Base-by-base conservation (phyloP, 208 protist genomes). In the Blechomonas ayalai region DNA sequence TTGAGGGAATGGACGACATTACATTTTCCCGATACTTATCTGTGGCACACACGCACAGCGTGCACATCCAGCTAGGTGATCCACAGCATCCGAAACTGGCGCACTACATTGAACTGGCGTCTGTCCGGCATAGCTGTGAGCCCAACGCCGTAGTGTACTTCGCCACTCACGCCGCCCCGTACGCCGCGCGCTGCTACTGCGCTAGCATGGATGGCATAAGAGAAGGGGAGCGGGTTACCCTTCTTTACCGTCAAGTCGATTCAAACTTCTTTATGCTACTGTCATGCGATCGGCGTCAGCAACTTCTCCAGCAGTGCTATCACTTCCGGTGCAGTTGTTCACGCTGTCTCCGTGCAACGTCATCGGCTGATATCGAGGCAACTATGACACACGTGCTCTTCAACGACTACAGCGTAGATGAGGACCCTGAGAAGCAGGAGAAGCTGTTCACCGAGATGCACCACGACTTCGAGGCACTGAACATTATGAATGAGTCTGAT, bases 81-180 rank as follows among this genome's bases (percentile, higher is more conserved):
- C 8, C 7, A 35, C 39, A 0, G 44, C 20, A 1, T 3, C 46
- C 53, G 9, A 55, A 54, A 34, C 15, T 75, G 0, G 73, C 73
- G 1, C 35, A 76, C 2, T 82, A 76, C 16, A 43, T 50, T 3
- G 67, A 74, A 29, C 39, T 82, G 3, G 32, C 44, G 25, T 37
- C 52, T 18, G 15, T 72, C 4, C 67, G 67, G 2, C 73, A 82
- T 52, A 76, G 67, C 55, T 82, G 73, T 63, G 46, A 52, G n/a
- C 73, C 73, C 4, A 82, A 62, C 34, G 47, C 63, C 0, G 35
- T 52, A 7, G 59, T 74, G 32, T 52, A 67, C 47, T 64, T 63
- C 43, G 63, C 70, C 37, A 12, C 56, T 13, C 56, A 58, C 47
- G 45, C 48, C 9, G 56, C 53, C 3, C 73, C 73, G 15, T 69